Evolutionary conservation across 2,329 filamentous ascomycete species (phyloP), one percentile per base, ranked within the genome.

Genomic region (Helotiales sp.): DNA sequence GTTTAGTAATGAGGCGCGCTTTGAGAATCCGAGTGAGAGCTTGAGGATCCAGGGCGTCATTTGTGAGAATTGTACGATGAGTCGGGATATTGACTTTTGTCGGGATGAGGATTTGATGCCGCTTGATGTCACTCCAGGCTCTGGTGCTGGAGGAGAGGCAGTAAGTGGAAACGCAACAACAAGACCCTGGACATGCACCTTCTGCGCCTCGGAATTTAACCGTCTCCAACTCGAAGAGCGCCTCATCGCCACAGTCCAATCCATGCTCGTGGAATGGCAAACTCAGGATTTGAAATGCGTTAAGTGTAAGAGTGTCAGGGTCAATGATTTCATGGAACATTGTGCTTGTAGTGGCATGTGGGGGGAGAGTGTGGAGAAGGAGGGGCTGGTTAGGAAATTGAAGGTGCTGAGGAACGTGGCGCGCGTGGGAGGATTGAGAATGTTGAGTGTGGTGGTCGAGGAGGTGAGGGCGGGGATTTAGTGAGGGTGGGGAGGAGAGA

Each of bases 321-420:
- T 92, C 47, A 98, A 97, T 77, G 95, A 97, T 75, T 96, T 98
- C 74, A 93, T 96, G 89, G 95, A 97, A 78, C 94, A 98, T 79
- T 99, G 96, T 80, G 91, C 90, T 11, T 99, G 96, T 82, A 93
- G 92, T 69, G 96, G 96, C 3, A 86, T 87, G 67, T 99, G 96
- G 96, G 85, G 84, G 20, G 88, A 88, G 71, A 92, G 89, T 22
- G 84, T 94, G 67, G 86, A 89, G 72, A 84, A 85, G 70, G 87
- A 85, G 32, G 91, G 91, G 30, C 81, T 95, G 28, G 79, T 86
- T 75, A 87, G 83, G 77, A 86, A 82, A 76, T 74, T 98, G 74
- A 84, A 79, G 49, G 91, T 97, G 4, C 90, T 93, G 79, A 84
- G 83, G 72, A 89, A 86, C 62, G 94, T 97, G 58, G 92, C 92